Evolutionary conservation across 1,284 basidiomycete species (phyloP).

Genomic region (Ganoderma lingzhi): DNA sequence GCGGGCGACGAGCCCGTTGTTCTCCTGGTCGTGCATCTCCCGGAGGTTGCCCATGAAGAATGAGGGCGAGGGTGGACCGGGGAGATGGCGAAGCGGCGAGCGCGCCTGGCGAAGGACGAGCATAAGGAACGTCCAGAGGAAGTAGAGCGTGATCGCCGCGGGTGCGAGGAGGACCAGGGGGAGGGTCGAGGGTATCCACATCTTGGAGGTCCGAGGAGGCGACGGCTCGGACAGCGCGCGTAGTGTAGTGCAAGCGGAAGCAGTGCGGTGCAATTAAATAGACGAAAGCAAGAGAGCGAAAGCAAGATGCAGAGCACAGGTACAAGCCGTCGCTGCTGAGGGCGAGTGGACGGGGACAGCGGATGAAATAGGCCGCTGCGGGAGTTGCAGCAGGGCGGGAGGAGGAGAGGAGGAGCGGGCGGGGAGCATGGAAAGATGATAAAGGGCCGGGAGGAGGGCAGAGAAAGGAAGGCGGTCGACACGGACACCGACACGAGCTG

Average conservation of each 20-base stretch:
- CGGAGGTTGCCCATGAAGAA: constrained; percentile 64
- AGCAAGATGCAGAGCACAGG: constrained; percentile 11
- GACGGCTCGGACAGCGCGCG: neutral
- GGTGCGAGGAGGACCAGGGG: constrained; percentile 26
- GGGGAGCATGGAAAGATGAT: constrained; percentile 29
- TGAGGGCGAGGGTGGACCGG: constrained; percentile 49
- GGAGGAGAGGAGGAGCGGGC: constrained; percentile 16
- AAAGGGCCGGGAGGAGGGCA: constrained; percentile 20
- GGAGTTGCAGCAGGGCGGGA: constrained; percentile 19
- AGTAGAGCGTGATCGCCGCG: constrained; percentile 31
- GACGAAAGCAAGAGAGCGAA: constrained; percentile 11
- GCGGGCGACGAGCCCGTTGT: constrained; percentile 55
- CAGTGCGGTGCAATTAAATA: neutral
- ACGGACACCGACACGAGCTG: constrained; percentile 21
- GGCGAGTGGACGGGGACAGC: constrained; percentile 11
- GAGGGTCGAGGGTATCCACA: constrained; percentile 19
- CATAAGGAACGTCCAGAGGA: constrained; percentile 44
- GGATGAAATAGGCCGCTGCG: constrained; percentile 12
- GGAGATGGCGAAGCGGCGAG: constrained; percentile 50
- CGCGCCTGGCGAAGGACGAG: constrained; percentile 45
- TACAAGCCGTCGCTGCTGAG: constrained; percentile 14
- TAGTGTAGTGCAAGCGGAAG: neutral
- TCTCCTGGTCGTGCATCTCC: constrained; percentile 65
- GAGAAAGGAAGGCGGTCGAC: constrained; percentile 18
- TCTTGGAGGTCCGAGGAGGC: neutral